Percentiles rank a stretch among this genome's conserved stretches.
These are phyloP conservation scores for Davidsoniella eucalypti DNA, from an alignment of 2,329 filamentous ascomycete species.

Conservation along the genomic window DNA sequence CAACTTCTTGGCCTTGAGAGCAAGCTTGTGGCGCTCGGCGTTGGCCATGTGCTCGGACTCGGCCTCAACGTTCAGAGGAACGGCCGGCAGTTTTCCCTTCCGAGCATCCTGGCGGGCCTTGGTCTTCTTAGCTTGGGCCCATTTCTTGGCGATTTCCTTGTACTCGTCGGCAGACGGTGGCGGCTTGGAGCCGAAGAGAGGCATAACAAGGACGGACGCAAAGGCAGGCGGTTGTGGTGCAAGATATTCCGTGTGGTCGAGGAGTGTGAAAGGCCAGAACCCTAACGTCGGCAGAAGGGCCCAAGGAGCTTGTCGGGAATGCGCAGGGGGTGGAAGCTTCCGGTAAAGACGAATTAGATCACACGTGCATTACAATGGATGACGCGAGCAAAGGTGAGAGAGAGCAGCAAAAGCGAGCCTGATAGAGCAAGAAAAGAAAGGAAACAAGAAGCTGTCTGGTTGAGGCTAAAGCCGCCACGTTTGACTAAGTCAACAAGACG, in stretches of 20 bases:
- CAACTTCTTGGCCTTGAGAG: conserved; percentile 5
- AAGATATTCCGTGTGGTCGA: too few species aligned
- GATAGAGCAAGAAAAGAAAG: neutral
- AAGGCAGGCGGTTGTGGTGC: neutral
- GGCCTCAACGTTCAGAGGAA: neutral
- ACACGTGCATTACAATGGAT: conserved; percentile 9
- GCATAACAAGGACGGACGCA: neutral
- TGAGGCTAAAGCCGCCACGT: neutral
- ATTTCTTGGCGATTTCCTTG: conserved; percentile 36
- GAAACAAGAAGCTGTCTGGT: conserved; percentile 1
- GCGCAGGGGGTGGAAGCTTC: conserved; percentile 12
- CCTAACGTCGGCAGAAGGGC: neutral
- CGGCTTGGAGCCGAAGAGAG: neutral
- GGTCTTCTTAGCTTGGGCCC: conserved; percentile 34
- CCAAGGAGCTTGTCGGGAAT: conserved; percentile 4
- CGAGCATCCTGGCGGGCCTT: conserved; percentile 27
- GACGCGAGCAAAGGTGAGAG: neutral
- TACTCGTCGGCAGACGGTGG: conserved; percentile 25
- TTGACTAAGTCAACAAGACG: neutral
- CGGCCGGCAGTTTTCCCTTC: conserved; percentile 2
- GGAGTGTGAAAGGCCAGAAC: neutral
- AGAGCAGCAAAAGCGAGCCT: conserved; percentile 1
- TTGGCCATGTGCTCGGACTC: conserved; percentile 8
- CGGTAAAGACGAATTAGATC: conserved; percentile 1
- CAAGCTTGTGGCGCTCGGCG: conserved; percentile 2